Evolutionary conservation across 2,329 filamentous ascomycete genomes (phyloP).

Genomic region (Fusarium anguioides): DNA sequence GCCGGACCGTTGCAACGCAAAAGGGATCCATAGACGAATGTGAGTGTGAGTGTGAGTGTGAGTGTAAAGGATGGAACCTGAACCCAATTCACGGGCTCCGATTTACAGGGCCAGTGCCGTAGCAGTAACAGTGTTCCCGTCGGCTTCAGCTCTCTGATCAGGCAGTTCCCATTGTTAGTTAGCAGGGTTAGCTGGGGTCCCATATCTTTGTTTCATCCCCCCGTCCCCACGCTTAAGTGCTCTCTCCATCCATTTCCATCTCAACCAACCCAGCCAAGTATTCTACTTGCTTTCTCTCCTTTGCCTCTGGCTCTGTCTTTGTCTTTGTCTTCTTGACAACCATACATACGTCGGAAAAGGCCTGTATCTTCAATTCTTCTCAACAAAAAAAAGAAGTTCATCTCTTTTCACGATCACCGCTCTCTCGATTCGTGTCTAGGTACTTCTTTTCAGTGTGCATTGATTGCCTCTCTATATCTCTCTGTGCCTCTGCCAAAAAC

Average conservation of each 20-base stretch:
- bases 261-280: too few species aligned
- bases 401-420: constrained; percentile 32
- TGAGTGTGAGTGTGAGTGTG: not conserved
- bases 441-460: constrained; percentile 32
- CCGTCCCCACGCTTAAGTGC: constrained; percentile 29
- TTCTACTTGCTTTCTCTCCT: constrained; percentile 38
- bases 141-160: constrained; percentile 10
- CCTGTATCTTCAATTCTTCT: constrained; percentile 43
- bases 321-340: constrained; percentile 34
- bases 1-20: constrained; percentile 34
- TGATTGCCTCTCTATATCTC: not conserved
- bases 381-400: constrained; percentile 19
- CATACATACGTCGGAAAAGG: constrained; percentile 34
- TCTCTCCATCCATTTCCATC: constrained; percentile 27
- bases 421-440: constrained; percentile 39
- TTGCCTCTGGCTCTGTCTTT: constrained; percentile 16
- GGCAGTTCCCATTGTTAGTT: constrained; percentile 13
- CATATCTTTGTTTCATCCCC: constrained; percentile 48
- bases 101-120: constrained; percentile 5
- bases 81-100: not conserved
- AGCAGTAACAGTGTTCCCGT: not conserved
- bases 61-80: not conserved
- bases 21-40: too few species aligned
- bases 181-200: constrained; percentile 3
- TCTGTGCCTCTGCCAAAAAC: constrained; percentile 22